Base-by-base conservation (phyloP, 345 rosid species). In the Hevea brasiliensis region DNA sequence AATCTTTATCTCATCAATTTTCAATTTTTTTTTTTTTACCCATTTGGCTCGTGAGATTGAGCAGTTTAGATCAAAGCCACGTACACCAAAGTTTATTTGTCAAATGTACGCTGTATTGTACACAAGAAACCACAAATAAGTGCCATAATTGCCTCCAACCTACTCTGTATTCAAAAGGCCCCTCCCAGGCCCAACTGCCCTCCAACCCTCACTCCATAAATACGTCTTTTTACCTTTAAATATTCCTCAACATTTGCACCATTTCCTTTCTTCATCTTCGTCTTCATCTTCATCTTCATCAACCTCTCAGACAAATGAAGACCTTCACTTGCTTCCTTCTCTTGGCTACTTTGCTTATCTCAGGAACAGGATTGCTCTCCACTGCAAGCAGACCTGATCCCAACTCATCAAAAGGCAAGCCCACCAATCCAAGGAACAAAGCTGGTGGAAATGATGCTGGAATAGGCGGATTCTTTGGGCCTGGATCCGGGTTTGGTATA, bases 301-400 rank as follows among this genome's bases (percentile, higher is more conserved):
- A 14, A 35, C 56, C 24, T 17, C 24, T 11, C 9, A 50, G 14
- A 68, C 65, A 70, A 48, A 87, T 89, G 96, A 76, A 70, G n/a
- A 23, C 75, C 61, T 63, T 77, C 35, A 1, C 77, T 6, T 21
- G 42, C 70, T 61, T 71, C 81, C 40, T 83, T 67, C 60, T 85
- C 71, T 57, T 79, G 0, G 70, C 78, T 10, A 4, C 86, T 65
- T 42, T 91, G 29, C 77, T 91, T 29, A 13, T 82, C 62, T 65
- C 85, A 1, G 61, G 73, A 51, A 32, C 37, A 32, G 3, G 3
- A 32, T 67, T 88, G 20, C 76, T 75, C 0, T 74, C 84, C 62
- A 35, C 45, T 1, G 81, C 87, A 48, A 60, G 87, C 74, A 81
- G 88, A 68, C 85, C 86, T n/a, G 83, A 81, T 55, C 85, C 84